Evolutionary conservation across 73 alveolate species (phyloP).

Genomic region (Paramecium sexaurelia): DNA sequence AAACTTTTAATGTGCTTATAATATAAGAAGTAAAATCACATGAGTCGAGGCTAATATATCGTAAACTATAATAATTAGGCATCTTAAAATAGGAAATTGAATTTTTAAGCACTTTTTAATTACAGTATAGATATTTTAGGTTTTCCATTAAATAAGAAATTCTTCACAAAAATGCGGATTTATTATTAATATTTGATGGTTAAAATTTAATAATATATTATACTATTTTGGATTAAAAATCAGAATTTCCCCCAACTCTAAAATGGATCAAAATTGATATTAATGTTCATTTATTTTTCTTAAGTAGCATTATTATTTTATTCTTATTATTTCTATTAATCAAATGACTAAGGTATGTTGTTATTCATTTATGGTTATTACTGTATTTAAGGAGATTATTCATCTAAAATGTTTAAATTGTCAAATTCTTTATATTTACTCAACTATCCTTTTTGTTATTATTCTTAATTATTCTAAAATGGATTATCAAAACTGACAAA

Average conservation of each 20-base stretch:
- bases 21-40: too few species aligned
- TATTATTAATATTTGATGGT: too few species aligned
- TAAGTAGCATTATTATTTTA: neutral
- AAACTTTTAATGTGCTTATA: too few species aligned
- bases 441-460: neutral
- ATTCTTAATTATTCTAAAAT: neutral
- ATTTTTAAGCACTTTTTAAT: too few species aligned
- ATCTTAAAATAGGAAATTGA: too few species aligned
- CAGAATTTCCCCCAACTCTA: neutral
- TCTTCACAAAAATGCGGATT: neutral
- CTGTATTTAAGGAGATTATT: neutral
- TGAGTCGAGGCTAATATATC: too few species aligned
- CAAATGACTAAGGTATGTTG: neutral
- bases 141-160: constrained; percentile 66
- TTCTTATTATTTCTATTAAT: neutral
- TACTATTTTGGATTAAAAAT: neutral
- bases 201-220: neutral
- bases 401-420: neutral
- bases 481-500: neutral
- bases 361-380: neutral
- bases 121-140: too few species aligned
- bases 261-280: constrained; percentile 1
- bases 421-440: constrained; percentile 25
- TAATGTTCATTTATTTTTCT: neutral
- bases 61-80: too few species aligned